These are phyloP conservation scores for Boletus rufocinnamomeus DNA, from an alignment of 768 basidiomycete genomes.

Conservation along the genomic window DNA sequence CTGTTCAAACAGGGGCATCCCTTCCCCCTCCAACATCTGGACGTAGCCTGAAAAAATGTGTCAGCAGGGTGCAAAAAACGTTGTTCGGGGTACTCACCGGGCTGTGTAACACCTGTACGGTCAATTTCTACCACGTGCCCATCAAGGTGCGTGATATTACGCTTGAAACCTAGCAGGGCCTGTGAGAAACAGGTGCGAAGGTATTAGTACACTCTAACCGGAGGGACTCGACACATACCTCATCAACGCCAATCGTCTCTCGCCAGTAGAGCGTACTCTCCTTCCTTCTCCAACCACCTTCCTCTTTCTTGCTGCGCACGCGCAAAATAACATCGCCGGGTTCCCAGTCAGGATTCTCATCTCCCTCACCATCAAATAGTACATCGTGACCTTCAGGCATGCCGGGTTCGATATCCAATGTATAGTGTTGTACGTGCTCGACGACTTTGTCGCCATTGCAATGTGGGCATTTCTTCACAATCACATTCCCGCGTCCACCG, in stretches of 20 bases:
- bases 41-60: constrained; percentile 64
- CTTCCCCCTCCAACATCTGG: constrained; percentile 83
- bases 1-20: constrained; percentile 76
- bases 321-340: constrained; percentile 90
- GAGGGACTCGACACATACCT: constrained; percentile 45
- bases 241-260: constrained; percentile 87
- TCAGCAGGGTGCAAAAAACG: neutral
- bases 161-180: constrained; percentile 97
- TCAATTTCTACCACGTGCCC: constrained; percentile 73
- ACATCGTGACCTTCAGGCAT: constrained; percentile 94
- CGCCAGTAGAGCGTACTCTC: constrained; percentile 90
- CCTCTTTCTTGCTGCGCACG: constrained; percentile 74
- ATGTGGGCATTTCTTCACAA: constrained; percentile 77
- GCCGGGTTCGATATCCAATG: constrained; percentile 82
- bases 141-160: constrained; percentile 89
- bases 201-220: neutral
- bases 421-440: constrained; percentile 78
- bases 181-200: constrained; percentile 33
- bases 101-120: constrained; percentile 86
- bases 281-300: constrained; percentile 85
- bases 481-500: constrained; percentile 77
- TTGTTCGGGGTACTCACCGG: constrained; percentile 49
- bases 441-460: constrained; percentile 82
- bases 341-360: constrained; percentile 96
- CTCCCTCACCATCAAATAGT: constrained; percentile 92